Evolutionary conservation across 495 filamentous ascomycete genomes (phyloP).

Genomic region (Xylaria grammica): DNA sequence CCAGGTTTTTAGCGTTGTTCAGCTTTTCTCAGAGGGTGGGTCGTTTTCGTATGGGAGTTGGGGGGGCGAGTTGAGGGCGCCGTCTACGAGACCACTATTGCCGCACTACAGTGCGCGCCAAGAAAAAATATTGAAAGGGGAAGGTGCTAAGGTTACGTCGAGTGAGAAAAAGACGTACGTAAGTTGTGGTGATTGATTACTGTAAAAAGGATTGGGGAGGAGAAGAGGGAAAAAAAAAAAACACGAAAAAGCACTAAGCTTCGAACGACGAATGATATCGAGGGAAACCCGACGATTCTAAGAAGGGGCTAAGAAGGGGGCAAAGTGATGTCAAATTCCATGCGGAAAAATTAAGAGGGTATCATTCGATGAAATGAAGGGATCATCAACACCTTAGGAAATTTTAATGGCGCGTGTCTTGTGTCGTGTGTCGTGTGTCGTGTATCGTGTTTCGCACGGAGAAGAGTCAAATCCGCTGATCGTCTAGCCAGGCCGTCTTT

Average conservation of each 20-base stretch:
- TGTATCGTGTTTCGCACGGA: not conserved
- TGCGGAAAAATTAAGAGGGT: constrained; percentile 32
- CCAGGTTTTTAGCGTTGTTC: too few relatives aligned
- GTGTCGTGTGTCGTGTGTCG: not conserved
- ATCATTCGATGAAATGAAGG: constrained; percentile 27
- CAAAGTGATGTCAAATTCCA: constrained; percentile 19
- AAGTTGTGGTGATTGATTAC: too few relatives aligned
- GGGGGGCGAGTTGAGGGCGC: too few relatives aligned
- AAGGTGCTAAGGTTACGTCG: too few relatives aligned
- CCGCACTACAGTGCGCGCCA: too few relatives aligned
- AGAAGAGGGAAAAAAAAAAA: not conserved
- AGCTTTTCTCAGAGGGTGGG: too few relatives aligned
- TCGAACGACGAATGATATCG: not conserved
- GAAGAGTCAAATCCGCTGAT: not conserved
- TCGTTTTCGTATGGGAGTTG: too few relatives aligned
- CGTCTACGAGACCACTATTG: too few relatives aligned
- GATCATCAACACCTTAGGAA: constrained; percentile 2
- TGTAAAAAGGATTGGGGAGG: too few relatives aligned
- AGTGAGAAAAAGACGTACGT: too few relatives aligned
- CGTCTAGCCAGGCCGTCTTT: constrained; percentile 1
- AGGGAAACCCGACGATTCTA: not conserved
- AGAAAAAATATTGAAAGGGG: too few relatives aligned
- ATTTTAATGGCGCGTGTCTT: not conserved
- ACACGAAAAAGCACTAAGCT: not conserved
- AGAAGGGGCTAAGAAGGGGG: constrained; percentile 3